phyloP scores from a whole-genome alignment of 2,329 filamentous ascomycete genomes.

The Scedosporium dehoogii region DNA sequence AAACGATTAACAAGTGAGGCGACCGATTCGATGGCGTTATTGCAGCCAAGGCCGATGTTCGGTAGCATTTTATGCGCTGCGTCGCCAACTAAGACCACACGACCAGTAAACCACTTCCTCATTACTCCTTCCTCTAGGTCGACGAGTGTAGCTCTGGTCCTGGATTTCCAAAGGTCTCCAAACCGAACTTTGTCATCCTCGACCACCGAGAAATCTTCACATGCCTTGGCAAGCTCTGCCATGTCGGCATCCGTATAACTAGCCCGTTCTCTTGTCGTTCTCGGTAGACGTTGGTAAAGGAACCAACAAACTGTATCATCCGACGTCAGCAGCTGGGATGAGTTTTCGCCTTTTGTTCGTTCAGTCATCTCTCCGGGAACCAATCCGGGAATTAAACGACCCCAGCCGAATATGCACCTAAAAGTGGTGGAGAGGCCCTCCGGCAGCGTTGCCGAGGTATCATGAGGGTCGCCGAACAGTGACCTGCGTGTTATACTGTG shows the following conservation, averaged over 20 bases:
- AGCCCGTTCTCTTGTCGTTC: not conserved
- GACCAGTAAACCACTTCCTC: constrained; percentile 18
- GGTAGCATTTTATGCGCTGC: constrained; percentile 23
- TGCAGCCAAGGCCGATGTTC: constrained; percentile 21
- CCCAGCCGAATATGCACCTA: not conserved
- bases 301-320: constrained; percentile 1
- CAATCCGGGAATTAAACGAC: not conserved
- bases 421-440: not conserved
- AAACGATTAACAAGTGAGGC: constrained; percentile 13
- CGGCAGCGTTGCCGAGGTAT: not conserved
- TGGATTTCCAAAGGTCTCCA: constrained; percentile 1
- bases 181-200: not conserved
- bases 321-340: not conserved
- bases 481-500: constrained; percentile 21
- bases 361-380: constrained; percentile 1
- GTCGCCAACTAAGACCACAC: constrained; percentile 23
- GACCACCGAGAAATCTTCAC: not conserved
- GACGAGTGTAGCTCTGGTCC: constrained; percentile 12
- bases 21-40: constrained; percentile 21
- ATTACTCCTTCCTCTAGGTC: constrained; percentile 23
- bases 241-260: not conserved
- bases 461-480: not conserved
- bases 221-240: not conserved
- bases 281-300: not conserved
- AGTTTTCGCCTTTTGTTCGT: not conserved